Base-by-base conservation (phyloP, 129 eudicot genomes). In the Rutidosis leptorrhynchoides region DNA sequence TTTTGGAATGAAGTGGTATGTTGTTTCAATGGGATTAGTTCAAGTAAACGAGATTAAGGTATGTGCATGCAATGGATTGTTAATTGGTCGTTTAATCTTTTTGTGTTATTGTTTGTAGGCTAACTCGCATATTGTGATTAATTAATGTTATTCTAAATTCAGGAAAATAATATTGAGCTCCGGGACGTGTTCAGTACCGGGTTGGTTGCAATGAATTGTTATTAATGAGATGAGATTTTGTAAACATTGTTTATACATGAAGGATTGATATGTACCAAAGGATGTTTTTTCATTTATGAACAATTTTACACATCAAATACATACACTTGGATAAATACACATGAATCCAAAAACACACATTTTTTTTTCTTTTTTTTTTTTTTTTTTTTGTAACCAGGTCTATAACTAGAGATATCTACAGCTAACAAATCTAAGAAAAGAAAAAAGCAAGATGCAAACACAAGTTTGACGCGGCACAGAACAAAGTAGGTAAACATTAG, bases 1-100 rank as follows among this genome's bases (percentile, higher is more conserved):
- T 68, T 75, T 40, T 75, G 80, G 80, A 68, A 68, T 75, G 51
- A 75, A 35, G 7, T 69, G 21, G 48, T 35, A 14, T 26, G 65
- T 0, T 68, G 68, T 21, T 75, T 54, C 61, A 35, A 43, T 22
- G 61, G 70, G 62, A 25, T 60, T 25, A 42, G 61, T 61, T 60
- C 70, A 46, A 75, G 63, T 68, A 75, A 75, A 68, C 46, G 10
- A 2, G 80, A 75, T 40, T 75, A 60, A 75, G 52, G 74, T 68
- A 60, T 8, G 62, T 21, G 45, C 48, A 20, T 21, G 45, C 48
- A 20, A 28, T 10, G 16, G 23, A 19, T 28, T 40, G 19, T 42
- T 42, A 10, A 5, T 70, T 43, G 25, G 9, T 70, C 55, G 25
- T 3, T 24, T 64, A 56, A 6, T 29, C 62, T 58, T 29, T 58